Base-by-base conservation (phyloP, 768 basidiomycete species). In the Tricholoma matsutake region DNA sequence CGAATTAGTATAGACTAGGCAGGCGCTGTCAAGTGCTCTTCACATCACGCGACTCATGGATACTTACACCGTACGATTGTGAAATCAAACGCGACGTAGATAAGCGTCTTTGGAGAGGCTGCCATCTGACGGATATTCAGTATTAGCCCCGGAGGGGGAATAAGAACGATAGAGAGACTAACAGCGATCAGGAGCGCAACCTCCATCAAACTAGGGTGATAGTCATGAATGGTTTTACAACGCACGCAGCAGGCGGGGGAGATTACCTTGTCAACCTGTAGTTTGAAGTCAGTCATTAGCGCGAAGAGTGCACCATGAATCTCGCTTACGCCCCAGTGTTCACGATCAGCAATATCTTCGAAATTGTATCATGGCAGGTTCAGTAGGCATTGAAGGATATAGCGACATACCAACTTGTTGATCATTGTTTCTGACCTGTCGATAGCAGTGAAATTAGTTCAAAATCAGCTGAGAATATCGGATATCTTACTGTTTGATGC, bases 401-500 rank as follows among this genome's bases (percentile, higher is more conserved):
- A 14, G 20, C 6, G 7, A 45, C 56, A 25, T 3, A 57, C 56
- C 56, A 57, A 39, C 28, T 52, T 63, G 53, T 64, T 69, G 34
- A 71, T 66, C 25, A 67, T 64, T 8, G 64, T 61, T 37, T 71
- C 66, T 28, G 67, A 65, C 51, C 69, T 71, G 35, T 53, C 20
- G n/a, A 37, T 18, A 29, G n/a, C 22, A 32, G 7, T 28, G 18
- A 43, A 47, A 47, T 9, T 22, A 9, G 41, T 13, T 9, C 3
- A 47, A 56, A 32, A n/a, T 35, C 13, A n/a, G 32, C 39, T 8
- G 25, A 58, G 18, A 29, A 43, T 18, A 22, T 35, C 18, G 31
- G 14, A 31, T n/a, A 55, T 18, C 18, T 6, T 52, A 77, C 83
- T 71, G 80, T 53, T 73, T 76, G 70, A 84, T 85, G 2, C 83